These are phyloP conservation scores for Colletotrichum shisoi DNA, from an alignment of 2,329 filamentous ascomycete species.

Conservation along the genomic window DNA sequence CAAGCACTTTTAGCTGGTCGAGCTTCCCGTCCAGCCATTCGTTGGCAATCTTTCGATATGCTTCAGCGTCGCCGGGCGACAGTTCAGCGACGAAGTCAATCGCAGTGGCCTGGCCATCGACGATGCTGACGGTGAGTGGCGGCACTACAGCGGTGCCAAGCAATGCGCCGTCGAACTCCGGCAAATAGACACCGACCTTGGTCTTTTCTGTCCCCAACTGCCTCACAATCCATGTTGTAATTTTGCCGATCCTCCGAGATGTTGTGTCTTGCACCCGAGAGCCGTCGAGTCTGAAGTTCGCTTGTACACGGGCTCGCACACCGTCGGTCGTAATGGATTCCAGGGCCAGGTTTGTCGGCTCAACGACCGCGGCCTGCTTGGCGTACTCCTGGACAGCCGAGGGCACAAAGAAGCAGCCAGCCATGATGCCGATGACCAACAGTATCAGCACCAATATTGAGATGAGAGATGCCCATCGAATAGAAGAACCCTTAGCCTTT, in stretches of 20 bases:
- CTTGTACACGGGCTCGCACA: slow-evolving; percentile 80
- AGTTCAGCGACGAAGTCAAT: slow-evolving; percentile 83
- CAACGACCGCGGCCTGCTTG: slow-evolving; percentile 80
- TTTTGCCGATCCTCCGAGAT: slow-evolving; percentile 76
- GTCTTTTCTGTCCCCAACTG: slow-evolving; percentile 78
- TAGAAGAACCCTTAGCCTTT: slow-evolving; percentile 53
- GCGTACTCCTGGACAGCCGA: slow-evolving; percentile 85
- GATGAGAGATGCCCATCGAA: slow-evolving; percentile 79
- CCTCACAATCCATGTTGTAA: slow-evolving; percentile 80
- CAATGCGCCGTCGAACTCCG: slow-evolving; percentile 79
- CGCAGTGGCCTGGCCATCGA: slow-evolving; percentile 77
- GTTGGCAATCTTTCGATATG: slow-evolving; percentile 80
- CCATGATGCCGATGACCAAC: slow-evolving; percentile 72
- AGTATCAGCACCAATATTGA: slow-evolving; percentile 73
- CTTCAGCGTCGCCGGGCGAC: slow-evolving; percentile 76
- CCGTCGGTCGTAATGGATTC: slow-evolving; percentile 83
- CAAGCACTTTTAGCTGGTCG: slow-evolving; percentile 73
- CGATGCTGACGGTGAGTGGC: slow-evolving; percentile 75
- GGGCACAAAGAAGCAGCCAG: slow-evolving; percentile 82
- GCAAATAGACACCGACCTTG: slow-evolving; percentile 78
- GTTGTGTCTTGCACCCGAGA: slow-evolving; percentile 74
- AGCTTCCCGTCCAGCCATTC: slow-evolving; percentile 87
- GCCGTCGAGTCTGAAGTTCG: slow-evolving; percentile 81
- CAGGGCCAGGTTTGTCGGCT: slow-evolving; percentile 83
- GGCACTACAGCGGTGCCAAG: slow-evolving; percentile 81